phyloP scores from a whole-genome alignment of 192 early-diverging fungal species.

The Dimargaris xerosporica region DNA sequence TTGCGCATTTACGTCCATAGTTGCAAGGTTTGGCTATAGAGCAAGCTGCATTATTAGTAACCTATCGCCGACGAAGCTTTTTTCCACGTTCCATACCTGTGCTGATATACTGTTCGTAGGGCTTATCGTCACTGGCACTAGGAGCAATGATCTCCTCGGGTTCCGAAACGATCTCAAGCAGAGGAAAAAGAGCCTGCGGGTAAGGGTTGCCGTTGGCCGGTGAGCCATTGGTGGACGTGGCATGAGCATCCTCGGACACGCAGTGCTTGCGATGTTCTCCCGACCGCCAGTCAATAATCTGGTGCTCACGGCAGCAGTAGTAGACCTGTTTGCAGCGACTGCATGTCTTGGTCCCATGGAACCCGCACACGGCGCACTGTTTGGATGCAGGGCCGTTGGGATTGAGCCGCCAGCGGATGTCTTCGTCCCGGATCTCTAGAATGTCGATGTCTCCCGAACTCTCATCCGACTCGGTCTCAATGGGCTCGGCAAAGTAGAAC shows the following conservation, averaged over 20 bases:
- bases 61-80: too few relatives aligned
- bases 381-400: conserved; percentile 18
- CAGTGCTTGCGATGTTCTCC: conserved; percentile 55
- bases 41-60: too few relatives aligned
- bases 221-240: conserved; percentile 12
- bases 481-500: conserved; percentile 28
- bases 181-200: conserved; percentile 34
- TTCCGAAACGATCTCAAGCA: conserved; percentile 52
- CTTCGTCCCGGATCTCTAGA: conserved; percentile 22
- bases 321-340: conserved; percentile 46
- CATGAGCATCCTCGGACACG: conserved; percentile 10
- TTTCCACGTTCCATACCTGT: neutral
- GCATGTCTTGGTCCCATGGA: conserved; percentile 59
- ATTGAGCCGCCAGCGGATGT: conserved; percentile 16
- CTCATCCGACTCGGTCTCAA: conserved; percentile 9
- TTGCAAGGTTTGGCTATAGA: too few relatives aligned
- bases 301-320: conserved; percentile 82
- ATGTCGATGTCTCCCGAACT: conserved; percentile 20
- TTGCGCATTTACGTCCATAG: too few relatives aligned
- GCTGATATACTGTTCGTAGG: conserved; percentile 12
- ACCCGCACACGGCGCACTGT: conserved; percentile 55
- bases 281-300: conserved; percentile 64
- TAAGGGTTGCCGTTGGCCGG: conserved; percentile 12
- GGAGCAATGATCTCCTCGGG: conserved; percentile 36
- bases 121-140: conserved; percentile 30